Evolutionary conservation across 208 protist species (phyloP).

Genomic region (Trypanosoma brucei): DNA sequence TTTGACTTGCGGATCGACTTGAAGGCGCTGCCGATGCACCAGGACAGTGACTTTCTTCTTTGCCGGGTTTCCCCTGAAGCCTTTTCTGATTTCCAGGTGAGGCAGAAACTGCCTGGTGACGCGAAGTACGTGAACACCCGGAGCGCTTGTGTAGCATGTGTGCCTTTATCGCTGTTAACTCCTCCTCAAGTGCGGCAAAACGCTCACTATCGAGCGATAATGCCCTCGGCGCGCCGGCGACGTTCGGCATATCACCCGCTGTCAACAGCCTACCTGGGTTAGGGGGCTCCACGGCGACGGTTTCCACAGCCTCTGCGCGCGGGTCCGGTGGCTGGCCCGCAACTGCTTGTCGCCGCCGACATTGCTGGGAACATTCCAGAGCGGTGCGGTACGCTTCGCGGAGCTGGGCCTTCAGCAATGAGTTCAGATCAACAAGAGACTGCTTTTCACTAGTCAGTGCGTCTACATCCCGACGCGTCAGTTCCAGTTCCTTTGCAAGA

Average conservation of each 20-base stretch:
- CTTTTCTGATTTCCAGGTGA: not conserved
- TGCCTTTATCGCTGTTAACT: slow-evolving; percentile 59
- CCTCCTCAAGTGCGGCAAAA: slow-evolving; percentile 45
- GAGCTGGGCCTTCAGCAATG: slow-evolving; percentile 82
- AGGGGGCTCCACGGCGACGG: not conserved
- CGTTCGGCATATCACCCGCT: slow-evolving; percentile 2
- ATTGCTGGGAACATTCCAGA: slow-evolving; percentile 17
- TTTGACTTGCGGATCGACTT: slow-evolving; percentile 1
- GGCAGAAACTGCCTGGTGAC: slow-evolving; percentile 2
- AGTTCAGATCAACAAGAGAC: slow-evolving; percentile 79
- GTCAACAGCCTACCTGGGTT: not conserved
- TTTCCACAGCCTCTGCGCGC: not conserved
- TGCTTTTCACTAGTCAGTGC: slow-evolving; percentile 64
- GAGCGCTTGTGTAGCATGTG: slow-evolving; percentile 34
- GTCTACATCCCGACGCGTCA: slow-evolving; percentile 39
- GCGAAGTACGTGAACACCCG: not conserved
- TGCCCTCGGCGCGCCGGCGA: not conserved
- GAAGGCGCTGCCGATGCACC: not conserved
- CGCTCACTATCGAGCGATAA: slow-evolving; percentile 17
- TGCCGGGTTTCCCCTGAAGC: not conserved
- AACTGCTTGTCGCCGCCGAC: not conserved
- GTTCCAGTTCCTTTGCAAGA: slow-evolving; percentile 39
- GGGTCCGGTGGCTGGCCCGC: not conserved
- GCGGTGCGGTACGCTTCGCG: slow-evolving; percentile 68
- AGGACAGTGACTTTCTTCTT: slow-evolving; percentile 6